Evolutionary conservation across 345 rosid genomes (phyloP).

Genomic region (Microcos paniculata): DNA sequence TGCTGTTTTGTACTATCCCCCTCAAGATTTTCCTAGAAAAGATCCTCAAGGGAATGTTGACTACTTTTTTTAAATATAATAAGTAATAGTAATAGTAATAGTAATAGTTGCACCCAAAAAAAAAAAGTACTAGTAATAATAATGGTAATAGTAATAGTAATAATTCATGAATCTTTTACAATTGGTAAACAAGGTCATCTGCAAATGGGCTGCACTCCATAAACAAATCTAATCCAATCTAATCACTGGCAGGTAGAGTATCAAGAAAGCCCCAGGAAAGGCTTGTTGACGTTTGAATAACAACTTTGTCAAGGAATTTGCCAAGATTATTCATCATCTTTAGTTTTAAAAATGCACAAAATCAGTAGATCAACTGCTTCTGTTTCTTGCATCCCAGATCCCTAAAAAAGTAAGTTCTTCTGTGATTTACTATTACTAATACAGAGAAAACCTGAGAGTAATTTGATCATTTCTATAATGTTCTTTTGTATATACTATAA

Average conservation of each 20-base stretch:
- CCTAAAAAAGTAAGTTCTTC: neutral
- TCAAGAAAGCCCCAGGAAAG: neutral
- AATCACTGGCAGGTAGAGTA: neutral
- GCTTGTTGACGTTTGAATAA: neutral
- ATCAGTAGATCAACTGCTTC: neutral
- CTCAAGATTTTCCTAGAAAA: too few species aligned
- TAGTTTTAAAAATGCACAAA: neutral
- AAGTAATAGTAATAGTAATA: too few species aligned
- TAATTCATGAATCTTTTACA: slow-evolving; percentile 1
- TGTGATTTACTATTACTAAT: neutral
- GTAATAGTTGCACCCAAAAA: too few species aligned
- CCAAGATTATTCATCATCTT: neutral
- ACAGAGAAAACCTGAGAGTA: neutral
- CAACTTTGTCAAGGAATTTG: neutral
- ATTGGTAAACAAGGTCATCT: neutral
- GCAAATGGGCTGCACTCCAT: neutral
- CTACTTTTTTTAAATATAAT: too few species aligned
- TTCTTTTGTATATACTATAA: neutral
- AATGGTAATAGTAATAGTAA: too few species aligned
- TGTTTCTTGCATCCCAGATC: neutral
- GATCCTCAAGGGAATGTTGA: too few species aligned
- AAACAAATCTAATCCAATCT: too few species aligned
- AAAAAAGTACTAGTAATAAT: too few species aligned
- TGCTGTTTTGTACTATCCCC: too few species aligned
- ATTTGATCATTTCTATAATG: neutral